Base-by-base conservation (phyloP, 805 yeast genomes). In the Ogataea minuta region DNA sequence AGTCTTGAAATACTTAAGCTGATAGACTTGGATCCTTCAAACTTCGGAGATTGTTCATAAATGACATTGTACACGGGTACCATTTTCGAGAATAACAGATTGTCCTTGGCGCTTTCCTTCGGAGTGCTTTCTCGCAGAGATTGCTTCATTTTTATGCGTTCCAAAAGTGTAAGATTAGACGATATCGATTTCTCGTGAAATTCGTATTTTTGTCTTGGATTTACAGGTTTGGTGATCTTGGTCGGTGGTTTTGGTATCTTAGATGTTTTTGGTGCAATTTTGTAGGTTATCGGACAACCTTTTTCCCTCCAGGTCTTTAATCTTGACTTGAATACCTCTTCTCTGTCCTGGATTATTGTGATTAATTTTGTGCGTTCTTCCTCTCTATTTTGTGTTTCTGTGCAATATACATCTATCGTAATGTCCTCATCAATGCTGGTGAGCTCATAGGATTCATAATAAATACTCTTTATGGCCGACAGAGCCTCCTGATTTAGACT, bases 121-220 rank as follows among this genome's bases (percentile, higher is more conserved):
- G 42, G 24, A 11, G 44, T 43, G 1, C 38, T 41, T 6, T 45
- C 31, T 12, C 38, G 53, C 11, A 42, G 48, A 14, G 51, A 48
- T 39, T 72, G 74, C 46, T 64, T 69, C 29, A 51, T 40, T 36
- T 56, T 59, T 33, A 71, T 67, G 31, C 76, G 53, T 29, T 72
- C 71, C 9, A 71, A 43, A 5, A 72, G 47, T 1, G 68, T 53
- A 24, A 8, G 61, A 42, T 9, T 40, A 30, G 8, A 50, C 6
- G 13, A 23, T 1, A 8, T 11, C 14, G 53, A 43, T 31, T 52
- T 55, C 26, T 59, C 65, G 30, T 58, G 59, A 43, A 67, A 71
- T 28, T 51, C 53, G 51, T 66, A 71, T 33, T 62, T 66, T 1
- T 63, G 49, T 9, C 64, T 43, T 23, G 60, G 60, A 44, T 71